These are phyloP conservation scores for Collybia nuda DNA, from an alignment of 768 basidiomycete species.

Conservation along the genomic window DNA sequence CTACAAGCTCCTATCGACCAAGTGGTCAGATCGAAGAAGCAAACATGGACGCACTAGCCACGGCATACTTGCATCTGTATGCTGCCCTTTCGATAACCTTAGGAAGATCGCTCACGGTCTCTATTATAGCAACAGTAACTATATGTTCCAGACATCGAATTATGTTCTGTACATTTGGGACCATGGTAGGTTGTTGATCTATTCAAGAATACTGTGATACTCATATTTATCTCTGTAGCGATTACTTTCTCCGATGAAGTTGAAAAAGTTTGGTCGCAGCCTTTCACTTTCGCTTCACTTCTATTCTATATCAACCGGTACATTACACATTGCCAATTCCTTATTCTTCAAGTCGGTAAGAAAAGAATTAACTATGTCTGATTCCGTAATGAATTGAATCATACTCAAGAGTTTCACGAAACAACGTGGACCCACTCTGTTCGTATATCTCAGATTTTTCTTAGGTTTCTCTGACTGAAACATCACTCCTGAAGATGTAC, in stretches of 20 bases:
- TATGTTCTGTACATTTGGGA: not conserved
- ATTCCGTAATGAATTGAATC: not conserved
- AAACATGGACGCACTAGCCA: too few species aligned
- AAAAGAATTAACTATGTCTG: not conserved
- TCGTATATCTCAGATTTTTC: not conserved
- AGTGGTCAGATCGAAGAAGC: too few species aligned
- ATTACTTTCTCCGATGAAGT: conserved; percentile 15
- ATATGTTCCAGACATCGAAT: not conserved
- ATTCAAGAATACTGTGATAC: too few species aligned
- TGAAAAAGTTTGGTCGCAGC: conserved; percentile 25
- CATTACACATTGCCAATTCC: conserved; percentile 23
- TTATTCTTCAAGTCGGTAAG: conserved; percentile 22
- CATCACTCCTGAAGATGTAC: conserved; percentile 1
- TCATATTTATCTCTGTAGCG: not conserved
- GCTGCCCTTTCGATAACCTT: too few species aligned
- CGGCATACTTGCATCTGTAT: too few species aligned
- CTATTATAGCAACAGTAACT: not conserved
- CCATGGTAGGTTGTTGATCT: not conserved
- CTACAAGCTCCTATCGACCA: too few species aligned
- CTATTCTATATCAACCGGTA: conserved; percentile 22
- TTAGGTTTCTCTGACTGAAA: not conserved
- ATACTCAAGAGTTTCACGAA: conserved; percentile 21
- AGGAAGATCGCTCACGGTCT: too few species aligned
- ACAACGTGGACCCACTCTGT: conserved; percentile 19
- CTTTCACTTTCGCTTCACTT: conserved; percentile 18